Conservation (phyloP, 2,329 filamentous ascomycete genomes). For the Fusarium verticillioides region DNA sequence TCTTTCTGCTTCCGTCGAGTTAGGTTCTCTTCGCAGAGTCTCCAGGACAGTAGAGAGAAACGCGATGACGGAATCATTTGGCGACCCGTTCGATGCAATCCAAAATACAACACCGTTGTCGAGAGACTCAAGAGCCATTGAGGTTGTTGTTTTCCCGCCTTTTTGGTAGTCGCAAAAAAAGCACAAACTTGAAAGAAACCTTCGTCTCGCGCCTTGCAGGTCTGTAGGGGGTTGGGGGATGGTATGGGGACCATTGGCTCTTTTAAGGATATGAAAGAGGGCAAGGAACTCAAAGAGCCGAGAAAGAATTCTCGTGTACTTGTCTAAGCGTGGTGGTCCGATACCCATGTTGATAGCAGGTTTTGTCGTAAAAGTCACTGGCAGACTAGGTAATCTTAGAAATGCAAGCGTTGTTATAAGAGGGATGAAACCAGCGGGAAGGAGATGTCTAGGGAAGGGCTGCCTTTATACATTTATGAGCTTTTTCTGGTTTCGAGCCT, state of each 20-base stretch:
- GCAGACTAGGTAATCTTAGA: not conserved
- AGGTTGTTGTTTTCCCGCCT: conserved; percentile 56
- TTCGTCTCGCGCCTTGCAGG: conserved; percentile 13
- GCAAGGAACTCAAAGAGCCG: conserved; percentile 38
- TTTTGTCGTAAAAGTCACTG: not conserved
- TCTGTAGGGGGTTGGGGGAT: not conserved
- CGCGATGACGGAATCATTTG: conserved; percentile 19
- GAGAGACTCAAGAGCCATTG: conserved; percentile 55
- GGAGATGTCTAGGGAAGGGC: not conserved
- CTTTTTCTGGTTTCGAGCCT: not conserved
- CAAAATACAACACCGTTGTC: conserved; percentile 52
- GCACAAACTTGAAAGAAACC: conserved; percentile 54
- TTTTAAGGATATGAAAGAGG: conserved; percentile 28
- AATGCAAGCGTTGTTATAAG: not conserved
- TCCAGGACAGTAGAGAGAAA: conserved; percentile 49
- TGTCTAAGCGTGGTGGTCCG: conserved; percentile 25
- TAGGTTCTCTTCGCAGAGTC: not conserved
- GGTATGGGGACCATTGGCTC: conserved; percentile 20
- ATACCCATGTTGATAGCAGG: conserved; percentile 5
- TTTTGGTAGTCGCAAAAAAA: conserved; percentile 60
- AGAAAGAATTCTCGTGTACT: conserved; percentile 21
- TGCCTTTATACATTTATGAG: not conserved
- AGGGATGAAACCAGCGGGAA: not conserved
- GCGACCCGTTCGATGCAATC: conserved; percentile 54
- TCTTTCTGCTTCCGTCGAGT: not conserved